Percentiles rank a stretch among this genome's conserved stretches.
These are phyloP conservation scores for Macrolepiota fuliginosa DNA, from an alignment of 768 basidiomycete genomes.

Conservation along the genomic window DNA sequence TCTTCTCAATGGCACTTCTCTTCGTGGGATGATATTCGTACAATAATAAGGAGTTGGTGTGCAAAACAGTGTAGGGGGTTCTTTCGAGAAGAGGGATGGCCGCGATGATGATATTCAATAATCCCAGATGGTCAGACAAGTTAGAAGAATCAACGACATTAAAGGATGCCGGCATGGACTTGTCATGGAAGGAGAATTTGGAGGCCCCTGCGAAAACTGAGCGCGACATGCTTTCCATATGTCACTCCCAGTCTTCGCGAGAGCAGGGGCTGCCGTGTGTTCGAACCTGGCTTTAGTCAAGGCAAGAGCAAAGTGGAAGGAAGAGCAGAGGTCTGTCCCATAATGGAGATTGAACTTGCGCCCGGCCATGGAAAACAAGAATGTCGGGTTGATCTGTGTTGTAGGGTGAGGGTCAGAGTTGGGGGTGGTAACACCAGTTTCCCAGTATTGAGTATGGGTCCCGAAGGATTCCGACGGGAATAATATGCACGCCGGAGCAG, in stretches of 20 bases:
- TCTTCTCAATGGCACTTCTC: too few relatives aligned
- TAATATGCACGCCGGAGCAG: too few relatives aligned
- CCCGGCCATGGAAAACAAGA: constrained; percentile 38
- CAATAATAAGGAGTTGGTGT: too few relatives aligned
- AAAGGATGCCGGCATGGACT: too few relatives aligned
- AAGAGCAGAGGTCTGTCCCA: constrained; percentile 37
- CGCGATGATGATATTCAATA: too few relatives aligned
- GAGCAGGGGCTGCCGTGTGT: neutral
- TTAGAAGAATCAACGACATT: too few relatives aligned
- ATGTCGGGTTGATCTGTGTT: constrained; percentile 43
- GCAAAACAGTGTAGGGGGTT: too few relatives aligned
- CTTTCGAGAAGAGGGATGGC: too few relatives aligned
- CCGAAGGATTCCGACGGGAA: constrained; percentile 5
- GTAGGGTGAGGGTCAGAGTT: constrained; percentile 13
- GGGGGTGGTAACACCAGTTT: constrained; percentile 35
- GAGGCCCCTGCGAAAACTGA: constrained; percentile 35
- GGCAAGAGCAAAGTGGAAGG: constrained; percentile 40
- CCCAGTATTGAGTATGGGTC: constrained; percentile 34
- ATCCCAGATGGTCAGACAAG: too few relatives aligned
- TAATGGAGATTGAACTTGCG: constrained; percentile 40
- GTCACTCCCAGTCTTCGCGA: constrained; percentile 17
- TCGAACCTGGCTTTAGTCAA: constrained; percentile 19
- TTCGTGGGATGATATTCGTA: too few relatives aligned
- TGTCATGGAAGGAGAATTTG: constrained; percentile 19
- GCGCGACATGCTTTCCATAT: constrained; percentile 27